Conservation (phyloP, 768 basidiomycete species). For the Serendipita vermifera region DNA sequence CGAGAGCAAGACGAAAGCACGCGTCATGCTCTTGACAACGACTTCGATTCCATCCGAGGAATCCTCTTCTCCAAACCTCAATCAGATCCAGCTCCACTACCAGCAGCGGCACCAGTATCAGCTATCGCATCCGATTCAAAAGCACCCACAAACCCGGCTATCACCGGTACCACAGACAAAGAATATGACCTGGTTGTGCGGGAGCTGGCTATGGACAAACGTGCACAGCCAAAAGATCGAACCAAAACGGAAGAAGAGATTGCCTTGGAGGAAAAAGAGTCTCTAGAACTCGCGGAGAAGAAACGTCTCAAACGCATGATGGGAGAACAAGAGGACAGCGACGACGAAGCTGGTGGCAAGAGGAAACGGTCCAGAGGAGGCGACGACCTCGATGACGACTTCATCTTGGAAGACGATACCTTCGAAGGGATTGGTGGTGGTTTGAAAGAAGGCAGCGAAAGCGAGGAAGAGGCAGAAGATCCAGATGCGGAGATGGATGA, state of each 20-base stretch:
- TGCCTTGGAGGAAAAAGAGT: conserved; percentile 75
- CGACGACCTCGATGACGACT: conserved; percentile 91
- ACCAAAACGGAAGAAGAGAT: conserved; percentile 95
- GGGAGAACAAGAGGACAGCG: conserved; percentile 50
- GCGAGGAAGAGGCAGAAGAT: conserved; percentile 27
- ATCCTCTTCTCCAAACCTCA: conserved; percentile 42
- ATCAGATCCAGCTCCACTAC: conserved; percentile 5
- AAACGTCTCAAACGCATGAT: conserved; percentile 70
- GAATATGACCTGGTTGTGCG: conserved; percentile 90
- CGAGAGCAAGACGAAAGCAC: conserved; percentile 74
- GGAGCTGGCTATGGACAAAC: conserved; percentile 83
- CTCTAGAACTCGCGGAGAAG: conserved; percentile 74
- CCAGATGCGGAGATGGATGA: conserved; percentile 21
- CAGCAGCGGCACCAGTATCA: conserved; percentile 19
- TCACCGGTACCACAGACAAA: conserved; percentile 30
- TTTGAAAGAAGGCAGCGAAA: conserved; percentile 25
- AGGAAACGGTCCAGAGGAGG: conserved; percentile 44
- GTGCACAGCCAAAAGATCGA: conserved; percentile 87
- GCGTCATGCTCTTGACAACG: conserved; percentile 77
- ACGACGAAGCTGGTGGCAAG: conserved; percentile 51
- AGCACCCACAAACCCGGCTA: conserved; percentile 14
- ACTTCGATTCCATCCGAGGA: conserved; percentile 66
- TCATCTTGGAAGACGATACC: conserved; percentile 23
- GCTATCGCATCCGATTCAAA: conserved; percentile 13
- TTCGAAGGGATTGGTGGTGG: conserved; percentile 26